Conservation (phyloP, 495 filamentous ascomycete genomes). For the Xylaria venustula region DNA sequence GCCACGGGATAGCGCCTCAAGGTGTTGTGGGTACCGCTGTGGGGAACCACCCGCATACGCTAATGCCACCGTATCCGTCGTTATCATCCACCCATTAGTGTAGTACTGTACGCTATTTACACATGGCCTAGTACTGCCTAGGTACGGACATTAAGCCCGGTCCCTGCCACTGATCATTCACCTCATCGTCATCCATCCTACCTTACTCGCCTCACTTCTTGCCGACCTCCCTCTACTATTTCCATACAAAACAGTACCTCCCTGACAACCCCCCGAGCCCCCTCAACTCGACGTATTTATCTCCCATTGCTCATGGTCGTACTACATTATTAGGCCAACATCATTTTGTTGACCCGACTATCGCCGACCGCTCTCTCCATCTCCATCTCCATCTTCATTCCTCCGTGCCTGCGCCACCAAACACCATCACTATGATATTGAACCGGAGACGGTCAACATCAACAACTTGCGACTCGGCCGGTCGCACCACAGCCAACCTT, state of each 20-base stretch:
- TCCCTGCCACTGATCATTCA: not conserved
- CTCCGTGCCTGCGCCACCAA: slow-evolving; percentile 11
- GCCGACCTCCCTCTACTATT: not conserved
- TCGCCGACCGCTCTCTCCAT: no score
- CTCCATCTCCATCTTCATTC: no score
- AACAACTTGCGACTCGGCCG: slow-evolving; percentile 44
- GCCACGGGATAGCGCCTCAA: slow-evolving; percentile 1
- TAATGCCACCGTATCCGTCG: not conserved
- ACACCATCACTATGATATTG: slow-evolving; percentile 37
- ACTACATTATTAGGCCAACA: no score
- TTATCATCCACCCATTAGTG: no score
- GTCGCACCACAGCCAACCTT: slow-evolving; percentile 58
- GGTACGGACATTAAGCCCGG: not conserved
- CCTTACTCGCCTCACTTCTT: not conserved
- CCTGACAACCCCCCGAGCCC: no score
- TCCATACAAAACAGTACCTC: not conserved
- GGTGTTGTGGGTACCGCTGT: not conserved
- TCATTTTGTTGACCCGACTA: no score
- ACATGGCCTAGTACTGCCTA: not conserved
- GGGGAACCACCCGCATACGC: not conserved
- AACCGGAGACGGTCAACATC: slow-evolving; percentile 36
- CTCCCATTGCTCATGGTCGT: no score
- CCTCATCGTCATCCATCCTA: slow-evolving; percentile 10
- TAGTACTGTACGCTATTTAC: no score
- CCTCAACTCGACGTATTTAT: no score